phyloP scores from a whole-genome alignment of 768 basidiomycete species.

The Suillus sp. region DNA sequence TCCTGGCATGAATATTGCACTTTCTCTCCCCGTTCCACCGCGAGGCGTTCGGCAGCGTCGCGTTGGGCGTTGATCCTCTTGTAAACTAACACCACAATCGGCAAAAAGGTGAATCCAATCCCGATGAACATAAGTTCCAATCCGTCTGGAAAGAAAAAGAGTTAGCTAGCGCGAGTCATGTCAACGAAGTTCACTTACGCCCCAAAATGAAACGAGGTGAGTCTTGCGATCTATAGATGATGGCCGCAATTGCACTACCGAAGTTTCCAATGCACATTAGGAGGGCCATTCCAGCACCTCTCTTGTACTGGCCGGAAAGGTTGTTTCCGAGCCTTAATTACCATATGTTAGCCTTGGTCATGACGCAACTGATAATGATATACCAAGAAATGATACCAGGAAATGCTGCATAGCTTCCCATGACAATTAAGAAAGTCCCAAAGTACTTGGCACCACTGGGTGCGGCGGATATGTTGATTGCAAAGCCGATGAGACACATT shows the following conservation, averaged over 20 bases:
- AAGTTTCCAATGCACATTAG: constrained; percentile 72
- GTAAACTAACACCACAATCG: constrained; percentile 51
- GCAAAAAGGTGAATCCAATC: constrained; percentile 58
- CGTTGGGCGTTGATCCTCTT: constrained; percentile 56
- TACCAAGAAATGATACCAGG: constrained; percentile 68
- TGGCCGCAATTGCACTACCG: constrained; percentile 59
- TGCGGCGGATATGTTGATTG: constrained; percentile 60
- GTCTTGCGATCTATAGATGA: constrained; percentile 60
- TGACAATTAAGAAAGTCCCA: constrained; percentile 66
- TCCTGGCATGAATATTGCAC: constrained; percentile 19
- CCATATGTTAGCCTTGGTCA: background rate
- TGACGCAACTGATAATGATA: constrained; percentile 12
- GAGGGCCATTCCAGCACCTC: constrained; percentile 65
- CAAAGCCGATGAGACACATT: constrained; percentile 56
- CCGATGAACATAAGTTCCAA: constrained; percentile 69
- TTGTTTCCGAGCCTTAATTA: constrained; percentile 14
- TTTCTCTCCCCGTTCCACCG: constrained; percentile 24
- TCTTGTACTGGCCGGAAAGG: constrained; percentile 61
- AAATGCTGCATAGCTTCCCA: constrained; percentile 61
- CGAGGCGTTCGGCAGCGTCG: constrained; percentile 34
- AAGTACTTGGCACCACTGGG: constrained; percentile 62
- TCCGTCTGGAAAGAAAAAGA: constrained; percentile 43
- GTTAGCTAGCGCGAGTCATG: background rate
- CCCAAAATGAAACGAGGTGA: constrained; percentile 61
- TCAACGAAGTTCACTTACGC: constrained; percentile 39